Evolutionary conservation across 495 filamentous ascomycete species (phyloP).

Genomic region (Tuber aestivum): DNA sequence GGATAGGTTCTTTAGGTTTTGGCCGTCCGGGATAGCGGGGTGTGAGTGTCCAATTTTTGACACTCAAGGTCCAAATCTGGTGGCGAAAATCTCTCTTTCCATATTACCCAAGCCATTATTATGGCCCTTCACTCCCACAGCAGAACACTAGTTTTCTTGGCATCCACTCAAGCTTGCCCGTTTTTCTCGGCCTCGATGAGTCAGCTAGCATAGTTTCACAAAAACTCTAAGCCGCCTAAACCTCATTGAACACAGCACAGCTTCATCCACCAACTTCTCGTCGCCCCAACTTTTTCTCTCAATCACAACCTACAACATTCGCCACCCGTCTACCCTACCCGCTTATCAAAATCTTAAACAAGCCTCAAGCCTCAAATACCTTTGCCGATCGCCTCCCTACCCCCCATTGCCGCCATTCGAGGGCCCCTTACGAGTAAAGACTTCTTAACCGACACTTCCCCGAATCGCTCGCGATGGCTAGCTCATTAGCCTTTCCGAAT

Average conservation of each 20-base stretch:
- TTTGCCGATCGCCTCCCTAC: background rate
- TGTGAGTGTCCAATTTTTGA: background rate
- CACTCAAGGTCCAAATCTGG: background rate
- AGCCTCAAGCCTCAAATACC: background rate
- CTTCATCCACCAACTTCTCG: background rate
- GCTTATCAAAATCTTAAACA: background rate
- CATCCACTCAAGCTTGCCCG: background rate
- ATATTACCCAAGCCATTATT: background rate
- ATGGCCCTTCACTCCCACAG: background rate
- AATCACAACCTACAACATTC: background rate
- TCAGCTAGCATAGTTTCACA: background rate
- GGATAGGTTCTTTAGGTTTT: no score
- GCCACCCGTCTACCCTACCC: background rate
- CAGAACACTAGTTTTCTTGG: background rate
- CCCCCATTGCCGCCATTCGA: background rate
- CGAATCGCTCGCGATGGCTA: conserved; percentile 15
- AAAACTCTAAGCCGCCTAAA: background rate
- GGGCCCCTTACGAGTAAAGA: background rate
- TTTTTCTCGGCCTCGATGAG: background rate
- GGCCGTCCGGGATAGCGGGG: no score
- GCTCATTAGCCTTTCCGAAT: conserved; percentile 14
- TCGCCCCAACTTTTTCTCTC: background rate
- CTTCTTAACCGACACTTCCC: background rate
- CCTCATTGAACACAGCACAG: background rate
- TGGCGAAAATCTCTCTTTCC: background rate